phyloP scores from a whole-genome alignment of 2,329 filamentous ascomycete genomes.

The Colletotrichum musicola region DNA sequence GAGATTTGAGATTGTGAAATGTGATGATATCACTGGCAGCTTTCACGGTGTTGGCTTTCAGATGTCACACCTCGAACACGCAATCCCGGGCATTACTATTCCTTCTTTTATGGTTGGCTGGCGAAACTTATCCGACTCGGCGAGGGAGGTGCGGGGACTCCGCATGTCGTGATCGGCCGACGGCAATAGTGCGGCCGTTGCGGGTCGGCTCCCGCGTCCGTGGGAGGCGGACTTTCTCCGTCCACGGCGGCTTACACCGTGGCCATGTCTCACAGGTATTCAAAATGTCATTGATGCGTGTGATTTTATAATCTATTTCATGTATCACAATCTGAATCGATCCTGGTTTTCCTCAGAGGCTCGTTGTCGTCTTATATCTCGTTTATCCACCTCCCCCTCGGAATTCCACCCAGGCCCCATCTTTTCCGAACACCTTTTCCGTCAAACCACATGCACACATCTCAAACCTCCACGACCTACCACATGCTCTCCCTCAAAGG shows the following conservation, averaged over 20 bases:
- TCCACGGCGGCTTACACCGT: neutral
- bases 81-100: constrained; percentile 18
- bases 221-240: constrained; percentile 27
- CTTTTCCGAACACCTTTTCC: constrained; percentile 21
- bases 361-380: neutral
- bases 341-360: neutral
- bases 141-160: constrained; percentile 25
- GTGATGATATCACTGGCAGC: neutral
- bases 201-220: constrained; percentile 15
- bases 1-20: neutral
- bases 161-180: constrained; percentile 36
- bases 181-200: constrained; percentile 27
- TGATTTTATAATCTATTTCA: neutral
- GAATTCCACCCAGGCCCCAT: neutral
- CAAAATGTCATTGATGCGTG: neutral
- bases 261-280: neutral
- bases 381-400: neutral
- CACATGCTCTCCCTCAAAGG: constrained; percentile 51
- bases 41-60: neutral
- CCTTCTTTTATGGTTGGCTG: constrained; percentile 28
- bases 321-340: too few species aligned
- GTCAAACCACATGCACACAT: neutral
- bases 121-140: constrained; percentile 22
- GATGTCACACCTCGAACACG: neutral
- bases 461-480: too few species aligned